Conservation (phyloP, 116 monocot genomes). For the Trichopus zeylanicus region DNA sequence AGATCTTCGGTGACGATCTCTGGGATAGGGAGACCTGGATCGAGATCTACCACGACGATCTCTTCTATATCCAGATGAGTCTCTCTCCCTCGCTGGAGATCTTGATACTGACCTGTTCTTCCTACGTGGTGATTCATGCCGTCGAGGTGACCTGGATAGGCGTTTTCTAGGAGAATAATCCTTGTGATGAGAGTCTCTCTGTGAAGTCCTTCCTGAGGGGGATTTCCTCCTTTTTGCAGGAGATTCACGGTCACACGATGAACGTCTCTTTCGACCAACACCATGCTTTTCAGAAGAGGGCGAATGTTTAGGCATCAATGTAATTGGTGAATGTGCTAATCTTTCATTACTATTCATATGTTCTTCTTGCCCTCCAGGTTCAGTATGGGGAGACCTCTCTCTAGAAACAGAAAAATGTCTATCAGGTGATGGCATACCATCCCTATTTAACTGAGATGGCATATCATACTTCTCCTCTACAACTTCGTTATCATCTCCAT, state of each 20-base stretch:
- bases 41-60: slow-evolving; percentile 33
- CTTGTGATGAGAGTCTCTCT: slow-evolving; percentile 18
- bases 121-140: slow-evolving; percentile 39
- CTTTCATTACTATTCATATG: slow-evolving; percentile 6
- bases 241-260: slow-evolving; percentile 26
- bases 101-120: slow-evolving; percentile 33
- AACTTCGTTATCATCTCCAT: slow-evolving; percentile 4
- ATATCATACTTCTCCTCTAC: slow-evolving; percentile 17
- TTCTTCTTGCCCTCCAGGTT: slow-evolving; percentile 10
- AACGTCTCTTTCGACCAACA: slow-evolving; percentile 21
- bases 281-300: slow-evolving; percentile 28
- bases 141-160: slow-evolving; percentile 24
- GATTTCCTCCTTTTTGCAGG: slow-evolving; percentile 29
- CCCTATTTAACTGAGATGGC: slow-evolving; percentile 18
- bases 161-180: slow-evolving; percentile 26
- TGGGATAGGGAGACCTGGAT: slow-evolving; percentile 50
- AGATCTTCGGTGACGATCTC: slow-evolving; percentile 32
- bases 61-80: slow-evolving; percentile 34
- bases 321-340: slow-evolving; percentile 17
- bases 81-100: slow-evolving; percentile 45
- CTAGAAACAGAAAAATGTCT: slow-evolving; percentile 22
- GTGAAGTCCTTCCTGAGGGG: slow-evolving; percentile 23
- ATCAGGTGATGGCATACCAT: slow-evolving; percentile 31
- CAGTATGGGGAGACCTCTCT: slow-evolving; percentile 18
- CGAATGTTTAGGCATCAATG: slow-evolving; percentile 20